phyloP scores from a whole-genome alignment of 2,329 filamentous ascomycete species.

The Xylariaceae sp. region DNA sequence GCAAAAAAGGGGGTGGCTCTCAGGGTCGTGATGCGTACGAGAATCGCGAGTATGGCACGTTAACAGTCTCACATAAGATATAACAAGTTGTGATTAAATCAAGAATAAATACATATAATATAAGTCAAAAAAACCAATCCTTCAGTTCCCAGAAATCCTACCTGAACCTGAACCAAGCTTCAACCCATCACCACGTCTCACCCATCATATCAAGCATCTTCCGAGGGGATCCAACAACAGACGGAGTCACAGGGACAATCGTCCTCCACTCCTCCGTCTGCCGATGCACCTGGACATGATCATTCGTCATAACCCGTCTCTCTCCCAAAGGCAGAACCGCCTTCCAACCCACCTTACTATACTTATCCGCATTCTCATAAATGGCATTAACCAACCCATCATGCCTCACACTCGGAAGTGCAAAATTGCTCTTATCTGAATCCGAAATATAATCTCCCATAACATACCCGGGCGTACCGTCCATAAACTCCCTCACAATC shows the following conservation, averaged over 20 bases:
- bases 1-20: not conserved
- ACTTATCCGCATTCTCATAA: slow-evolving; percentile 4
- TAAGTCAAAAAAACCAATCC: too few relatives aligned
- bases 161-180: too few relatives aligned
- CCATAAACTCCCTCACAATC: slow-evolving; percentile 17
- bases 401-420: slow-evolving; percentile 23
- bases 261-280: not conserved
- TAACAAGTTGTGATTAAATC: too few relatives aligned
- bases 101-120: too few relatives aligned
- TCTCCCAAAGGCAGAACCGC: slow-evolving; percentile 15
- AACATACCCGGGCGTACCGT: slow-evolving; percentile 10
- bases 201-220: too few relatives aligned
- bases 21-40: not conserved
- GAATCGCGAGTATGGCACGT: not conserved
- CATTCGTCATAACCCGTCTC: not conserved
- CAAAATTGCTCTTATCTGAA: slow-evolving; percentile 1
- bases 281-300: not conserved
- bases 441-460: slow-evolving; percentile 12
- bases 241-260: not conserved
- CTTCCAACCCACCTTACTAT: slow-evolving; percentile 14
- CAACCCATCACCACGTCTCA: too few relatives aligned
- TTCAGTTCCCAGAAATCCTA: too few relatives aligned
- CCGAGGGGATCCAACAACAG: too few relatives aligned
- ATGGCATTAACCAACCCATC: slow-evolving; percentile 5
- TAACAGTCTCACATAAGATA: too few relatives aligned